These are phyloP conservation scores for Aciculoconidium aculeatum DNA, from an alignment of 805 yeast species.

Conservation along the genomic window DNA sequence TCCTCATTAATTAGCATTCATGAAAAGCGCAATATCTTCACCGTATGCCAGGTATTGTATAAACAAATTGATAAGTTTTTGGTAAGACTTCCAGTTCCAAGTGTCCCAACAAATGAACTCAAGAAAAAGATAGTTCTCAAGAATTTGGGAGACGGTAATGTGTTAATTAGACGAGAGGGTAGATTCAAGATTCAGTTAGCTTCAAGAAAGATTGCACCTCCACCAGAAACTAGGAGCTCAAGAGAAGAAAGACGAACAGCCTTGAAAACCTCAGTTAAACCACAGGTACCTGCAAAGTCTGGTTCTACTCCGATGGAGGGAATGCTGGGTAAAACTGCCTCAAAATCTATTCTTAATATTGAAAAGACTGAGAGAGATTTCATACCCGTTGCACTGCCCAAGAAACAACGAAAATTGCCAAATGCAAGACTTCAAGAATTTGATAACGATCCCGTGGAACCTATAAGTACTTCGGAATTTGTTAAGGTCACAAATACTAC, in stretches of 20 bases:
- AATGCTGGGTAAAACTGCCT: too few relatives aligned
- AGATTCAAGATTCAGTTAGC: conserved; percentile 48
- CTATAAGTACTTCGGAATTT: too few relatives aligned
- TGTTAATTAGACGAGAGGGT: conserved; percentile 59
- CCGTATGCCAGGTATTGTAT: conserved; percentile 59
- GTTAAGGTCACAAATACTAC: conserved; percentile 1
- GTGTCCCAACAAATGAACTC: conserved; percentile 40
- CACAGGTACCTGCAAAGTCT: too few relatives aligned
- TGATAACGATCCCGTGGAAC: too few relatives aligned
- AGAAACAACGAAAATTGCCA: too few relatives aligned
- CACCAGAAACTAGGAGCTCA: conserved; percentile 6
- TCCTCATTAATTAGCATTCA: conserved; percentile 53
- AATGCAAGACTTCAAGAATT: too few relatives aligned
- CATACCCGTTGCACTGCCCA: not conserved
- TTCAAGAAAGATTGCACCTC: conserved; percentile 10
- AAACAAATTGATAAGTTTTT: conserved; percentile 52
- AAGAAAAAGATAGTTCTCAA: conserved; percentile 58
- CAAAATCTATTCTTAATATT: conserved; percentile 2
- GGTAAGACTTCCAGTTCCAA: conserved; percentile 64
- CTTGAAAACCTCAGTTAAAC: too few relatives aligned
- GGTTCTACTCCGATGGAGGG: too few relatives aligned
- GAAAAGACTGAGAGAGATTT: conserved; percentile 1
- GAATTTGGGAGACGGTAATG: conserved; percentile 43
- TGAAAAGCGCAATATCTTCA: conserved; percentile 59
- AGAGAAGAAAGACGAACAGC: too few relatives aligned